Evolutionary conservation across 768 basidiomycete species (phyloP), one percentile per base, ranked within the genome.

Genomic region (Dentipellis sp.): DNA sequence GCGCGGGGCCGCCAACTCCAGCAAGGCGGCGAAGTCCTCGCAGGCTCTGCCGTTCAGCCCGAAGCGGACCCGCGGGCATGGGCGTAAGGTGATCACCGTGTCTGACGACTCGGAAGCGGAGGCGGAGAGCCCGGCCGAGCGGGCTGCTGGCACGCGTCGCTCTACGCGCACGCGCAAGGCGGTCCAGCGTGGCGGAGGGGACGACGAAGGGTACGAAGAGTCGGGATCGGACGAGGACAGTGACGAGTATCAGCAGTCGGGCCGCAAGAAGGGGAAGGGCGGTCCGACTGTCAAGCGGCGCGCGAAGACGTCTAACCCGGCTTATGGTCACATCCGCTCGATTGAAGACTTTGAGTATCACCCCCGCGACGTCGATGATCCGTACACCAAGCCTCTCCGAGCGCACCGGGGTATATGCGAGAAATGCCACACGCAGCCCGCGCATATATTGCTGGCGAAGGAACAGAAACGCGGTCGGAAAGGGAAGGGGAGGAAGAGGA

Each of bases 331-430:
- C 59, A 71, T 81, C 58, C 75, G 79, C 46, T 61, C 67, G 16
- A 68, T 78, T 8, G 66, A 60, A 6, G 73, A 77, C 59, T 66
- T 79, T 16, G 67, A 71, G 11, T 64, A 68, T 37, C 75, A 78
- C 55, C 60, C 70, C 40, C 72, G 74, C 57, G 78, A 81, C 11
- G 82, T 85, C 53, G 80, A 83, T 34, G 81, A 81, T 45, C 42
- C 42, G 16, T 45, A 45, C 35, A 74, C 73, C 3, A 76, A 69
- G n/a, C 64, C 75, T 19, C 71, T 89, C 52, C 69, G 80, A n/a
- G 70, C 68, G 11, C 89, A 91, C 68, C 77, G 87, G 49, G 60
- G 68, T 46, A 68, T 78, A 1, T 91, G 89, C 66, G 88, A 90
- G 66, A 91, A 82, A 65, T 91, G 89, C 58, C 80, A 81, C 56